These are phyloP conservation scores for Platanthera zijinensis DNA, from an alignment of 106 monocot species.

Conservation along the genomic window DNA sequence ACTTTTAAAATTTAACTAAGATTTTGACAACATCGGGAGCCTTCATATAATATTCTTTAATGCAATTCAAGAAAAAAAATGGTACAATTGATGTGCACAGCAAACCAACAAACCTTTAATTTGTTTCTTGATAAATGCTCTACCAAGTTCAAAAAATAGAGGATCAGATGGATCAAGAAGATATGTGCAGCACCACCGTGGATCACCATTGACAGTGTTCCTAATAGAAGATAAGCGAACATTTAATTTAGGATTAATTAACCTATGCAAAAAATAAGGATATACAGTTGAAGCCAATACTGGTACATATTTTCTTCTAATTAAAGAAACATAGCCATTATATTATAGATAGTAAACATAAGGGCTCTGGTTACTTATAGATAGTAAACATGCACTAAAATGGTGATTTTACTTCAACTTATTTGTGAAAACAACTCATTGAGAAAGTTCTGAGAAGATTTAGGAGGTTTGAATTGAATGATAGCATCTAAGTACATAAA, in stretches of 20 bases:
- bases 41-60: not conserved
- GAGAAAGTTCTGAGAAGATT: too few species aligned
- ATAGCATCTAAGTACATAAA: too few species aligned
- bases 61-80: not conserved
- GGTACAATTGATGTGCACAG: not conserved
- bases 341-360: not conserved
- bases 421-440: too few species aligned
- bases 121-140: constrained; percentile 79
- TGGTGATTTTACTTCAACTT: too few species aligned
- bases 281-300: not conserved
- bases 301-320: not conserved
- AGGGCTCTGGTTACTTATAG: too few species aligned
- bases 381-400: too few species aligned
- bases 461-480: too few species aligned
- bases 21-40: not conserved
- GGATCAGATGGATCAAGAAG: constrained; percentile 92
- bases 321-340: not conserved
- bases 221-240: constrained; percentile 23
- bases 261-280: not conserved
- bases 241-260: not conserved
- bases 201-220: constrained; percentile 90
- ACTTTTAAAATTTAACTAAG: too few species aligned
- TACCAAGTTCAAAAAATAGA: constrained; percentile 77
- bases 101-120: constrained; percentile 27
- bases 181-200: constrained; percentile 92